These are phyloP conservation scores for Cercospora berteroae DNA, from an alignment of 2,329 filamentous ascomycete genomes.

Conservation along the genomic window DNA sequence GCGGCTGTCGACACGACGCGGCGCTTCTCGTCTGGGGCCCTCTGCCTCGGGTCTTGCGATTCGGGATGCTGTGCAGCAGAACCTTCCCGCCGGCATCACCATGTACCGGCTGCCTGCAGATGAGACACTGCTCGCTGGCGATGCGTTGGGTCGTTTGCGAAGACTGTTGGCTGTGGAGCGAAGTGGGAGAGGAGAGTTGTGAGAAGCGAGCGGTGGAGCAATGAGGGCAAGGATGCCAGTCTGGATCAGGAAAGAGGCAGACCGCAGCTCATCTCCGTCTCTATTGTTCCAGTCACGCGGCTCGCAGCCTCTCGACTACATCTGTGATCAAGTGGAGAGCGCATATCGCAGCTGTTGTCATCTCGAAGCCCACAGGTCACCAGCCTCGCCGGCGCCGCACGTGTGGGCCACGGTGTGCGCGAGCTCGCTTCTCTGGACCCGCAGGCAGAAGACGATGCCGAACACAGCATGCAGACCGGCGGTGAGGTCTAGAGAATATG, in stretches of 20 bases:
- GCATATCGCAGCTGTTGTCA: background rate
- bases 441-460: background rate
- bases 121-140: background rate
- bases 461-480: background rate
- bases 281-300: background rate
- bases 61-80: background rate
- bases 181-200: background rate
- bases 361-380: background rate
- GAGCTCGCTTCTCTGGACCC: background rate
- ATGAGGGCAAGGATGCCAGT: background rate
- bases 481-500: background rate
- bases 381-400: background rate
- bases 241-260: background rate
- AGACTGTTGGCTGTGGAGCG: background rate
- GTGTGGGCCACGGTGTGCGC: background rate
- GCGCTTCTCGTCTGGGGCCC: conserved; percentile 4
- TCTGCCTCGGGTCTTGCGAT: background rate
- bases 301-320: conserved; percentile 3
- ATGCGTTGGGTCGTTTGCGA: background rate
- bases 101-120: conserved; percentile 4
- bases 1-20: conserved; percentile 4
- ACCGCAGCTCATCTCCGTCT: conserved; percentile 2
- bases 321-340: conserved; percentile 10
- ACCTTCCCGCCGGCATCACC: background rate
- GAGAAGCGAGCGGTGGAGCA: background rate